Percentiles rank a stretch among this genome's conserved stretches.
These are phyloP conservation scores for Periglandula ipomoeae DNA, from an alignment of 2,329 filamentous ascomycete species.

Conservation along the genomic window DNA sequence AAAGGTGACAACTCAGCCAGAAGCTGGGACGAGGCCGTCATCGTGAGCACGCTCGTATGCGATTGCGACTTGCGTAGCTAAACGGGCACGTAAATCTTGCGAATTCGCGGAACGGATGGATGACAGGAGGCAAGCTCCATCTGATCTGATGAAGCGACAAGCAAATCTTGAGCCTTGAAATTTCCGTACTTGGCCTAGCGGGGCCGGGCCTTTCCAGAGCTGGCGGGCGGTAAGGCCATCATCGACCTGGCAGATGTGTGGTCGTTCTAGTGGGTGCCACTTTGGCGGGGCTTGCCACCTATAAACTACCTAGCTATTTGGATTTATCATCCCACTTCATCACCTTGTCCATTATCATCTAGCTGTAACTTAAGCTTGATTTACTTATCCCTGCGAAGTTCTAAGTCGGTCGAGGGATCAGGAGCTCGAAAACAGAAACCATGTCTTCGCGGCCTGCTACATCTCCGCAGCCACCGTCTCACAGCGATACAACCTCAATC, in stretches of 20 bases:
- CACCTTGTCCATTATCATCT: not conserved
- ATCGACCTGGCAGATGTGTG: not conserved
- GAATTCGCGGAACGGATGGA: not conserved
- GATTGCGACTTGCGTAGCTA: too few species aligned
- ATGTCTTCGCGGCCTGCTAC: constrained; percentile 18
- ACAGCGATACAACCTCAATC: constrained; percentile 14
- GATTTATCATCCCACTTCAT: not conserved
- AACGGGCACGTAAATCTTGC: too few species aligned
- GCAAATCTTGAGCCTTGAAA: too few species aligned
- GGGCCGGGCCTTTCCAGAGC: not conserved
- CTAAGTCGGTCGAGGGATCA: not conserved
- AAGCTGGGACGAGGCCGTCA: constrained; percentile 39
- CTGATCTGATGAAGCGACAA: too few species aligned
- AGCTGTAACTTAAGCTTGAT: not conserved
- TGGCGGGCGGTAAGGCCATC: not conserved
- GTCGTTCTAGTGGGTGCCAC: too few species aligned
- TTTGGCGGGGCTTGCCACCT: not conserved
- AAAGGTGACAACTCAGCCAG: constrained; percentile 49
- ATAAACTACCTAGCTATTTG: too few species aligned
- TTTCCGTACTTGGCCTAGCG: not conserved
- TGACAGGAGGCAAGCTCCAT: too few species aligned
- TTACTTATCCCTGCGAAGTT: not conserved
- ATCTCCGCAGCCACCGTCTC: constrained; percentile 2
- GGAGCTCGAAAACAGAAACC: not conserved
- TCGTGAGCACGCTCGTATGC: constrained; percentile 22